Evolutionary conservation across 164 flowering plant genomes (phyloP).

Genomic region (Macadamia tetraphylla): DNA sequence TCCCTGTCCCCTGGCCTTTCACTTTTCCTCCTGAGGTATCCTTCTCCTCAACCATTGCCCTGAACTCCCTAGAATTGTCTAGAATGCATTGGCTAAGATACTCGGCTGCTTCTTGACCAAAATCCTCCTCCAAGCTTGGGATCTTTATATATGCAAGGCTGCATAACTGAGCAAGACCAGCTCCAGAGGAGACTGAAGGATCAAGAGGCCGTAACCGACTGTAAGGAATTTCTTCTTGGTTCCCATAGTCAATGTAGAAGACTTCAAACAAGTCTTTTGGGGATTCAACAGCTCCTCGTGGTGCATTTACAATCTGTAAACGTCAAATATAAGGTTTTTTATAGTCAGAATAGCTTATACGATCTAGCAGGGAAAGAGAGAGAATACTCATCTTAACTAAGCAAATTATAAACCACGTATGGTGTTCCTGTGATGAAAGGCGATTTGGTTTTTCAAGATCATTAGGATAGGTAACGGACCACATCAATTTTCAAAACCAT

Average conservation of each 20-base stretch:
- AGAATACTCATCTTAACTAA: background rate
- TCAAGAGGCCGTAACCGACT: conserved; percentile 70
- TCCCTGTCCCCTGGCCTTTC: conserved; percentile 96
- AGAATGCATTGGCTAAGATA: conserved; percentile 55
- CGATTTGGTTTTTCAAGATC: too few species aligned
- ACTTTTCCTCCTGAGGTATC: conserved; percentile 88
- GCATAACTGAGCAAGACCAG: conserved; percentile 90
- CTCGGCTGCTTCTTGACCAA: conserved; percentile 84
- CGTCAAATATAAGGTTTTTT: background rate
- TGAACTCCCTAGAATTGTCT: conserved; percentile 50
- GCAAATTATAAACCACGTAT: too few species aligned
- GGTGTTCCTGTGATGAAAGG: too few species aligned
- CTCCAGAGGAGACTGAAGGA: conserved; percentile 61
- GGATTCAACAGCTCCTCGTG: conserved; percentile 78
- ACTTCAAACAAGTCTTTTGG: conserved; percentile 73
- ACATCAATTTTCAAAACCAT: too few species aligned
- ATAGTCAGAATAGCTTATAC: background rate
- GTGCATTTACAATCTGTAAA: conserved; percentile 77
- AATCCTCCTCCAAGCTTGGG: conserved; percentile 77
- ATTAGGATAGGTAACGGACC: too few species aligned
- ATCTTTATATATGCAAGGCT: conserved; percentile 82
- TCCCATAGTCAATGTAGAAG: conserved; percentile 94
- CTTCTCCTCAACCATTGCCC: conserved; percentile 70
- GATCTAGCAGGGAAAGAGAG: background rate
- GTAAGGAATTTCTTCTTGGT: conserved; percentile 76